Conservation (phyloP, 2,329 filamentous ascomycete species). For the Ophiosphaerella narmari region DNA sequence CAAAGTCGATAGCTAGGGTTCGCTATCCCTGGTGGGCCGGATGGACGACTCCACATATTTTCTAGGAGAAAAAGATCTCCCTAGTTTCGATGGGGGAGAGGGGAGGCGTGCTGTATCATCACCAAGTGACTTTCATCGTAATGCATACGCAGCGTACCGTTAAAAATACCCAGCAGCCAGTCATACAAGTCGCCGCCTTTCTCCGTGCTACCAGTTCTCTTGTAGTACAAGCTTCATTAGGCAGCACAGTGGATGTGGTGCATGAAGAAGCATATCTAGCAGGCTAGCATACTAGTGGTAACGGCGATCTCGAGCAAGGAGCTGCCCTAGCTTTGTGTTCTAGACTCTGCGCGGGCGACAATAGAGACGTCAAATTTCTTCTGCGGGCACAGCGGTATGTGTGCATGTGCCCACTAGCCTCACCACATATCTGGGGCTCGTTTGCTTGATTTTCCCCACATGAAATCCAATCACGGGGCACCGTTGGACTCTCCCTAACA, state of each 20-base stretch:
- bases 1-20: conserved; percentile 9
- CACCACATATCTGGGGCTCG: conserved; percentile 15
- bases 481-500: conserved; percentile 12
- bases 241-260: conserved; percentile 9
- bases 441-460: conserved; percentile 19
- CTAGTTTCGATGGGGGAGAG: too few species aligned
- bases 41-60: conserved; percentile 16
- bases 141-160: neutral
- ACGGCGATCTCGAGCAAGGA: conserved; percentile 30
- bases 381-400: conserved; percentile 30
- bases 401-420: conserved; percentile 28
- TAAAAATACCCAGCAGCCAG: neutral
- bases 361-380: conserved; percentile 33
- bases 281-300: conserved; percentile 20
- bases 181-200: conserved; percentile 3
- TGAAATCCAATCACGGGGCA: conserved; percentile 19
- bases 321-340: conserved; percentile 26
- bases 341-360: conserved; percentile 36
- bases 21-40: conserved; percentile 21
- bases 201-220: conserved; percentile 10
- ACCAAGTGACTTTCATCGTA: too few species aligned
- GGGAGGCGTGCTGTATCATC: too few species aligned
- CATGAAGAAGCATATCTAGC: conserved; percentile 15
- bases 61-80: too few species aligned
- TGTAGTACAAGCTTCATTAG: conserved; percentile 10